Evolutionary conservation across 306 rosid genomes (phyloP), one percentile per base, ranked within the genome.

Genomic region (Benincasa hispida): DNA sequence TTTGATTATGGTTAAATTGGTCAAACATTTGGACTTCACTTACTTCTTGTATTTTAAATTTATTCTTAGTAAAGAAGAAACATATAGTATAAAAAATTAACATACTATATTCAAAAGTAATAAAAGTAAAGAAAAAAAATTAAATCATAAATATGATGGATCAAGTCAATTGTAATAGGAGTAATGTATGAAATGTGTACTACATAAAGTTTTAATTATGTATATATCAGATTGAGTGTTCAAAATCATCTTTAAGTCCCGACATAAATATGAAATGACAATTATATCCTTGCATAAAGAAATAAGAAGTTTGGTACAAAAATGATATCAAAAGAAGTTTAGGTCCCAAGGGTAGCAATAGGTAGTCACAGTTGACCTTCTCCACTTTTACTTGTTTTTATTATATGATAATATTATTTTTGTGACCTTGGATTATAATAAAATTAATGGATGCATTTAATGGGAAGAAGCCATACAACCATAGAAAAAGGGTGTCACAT

Each of bases 401-500:
- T 45, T 50, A 14, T 2, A 22, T 62, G 42, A 32, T 41, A 11
- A 58, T 77, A 70, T 68, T 37, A 66, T 51, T 55, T 39, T 11
- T 39, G 13, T 76, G 45, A 63, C 50, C 21, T 42, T 69, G n/a
- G 74, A 2, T 69, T 69, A 13, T 69, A 41, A 22, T 69, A 42
- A 42, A 69, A 41, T 22, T 69, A 69, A 69, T 63, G 48, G 10
- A 10, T 30, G 45, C 72, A 63, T 63, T 63, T 32, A 63, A 32
- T 69, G 21, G 50, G 51, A 39, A 39, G 30, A 73, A 70, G 82
- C 75, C 74, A 61, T 78, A 28, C 19, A n/a, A 69, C 25, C 41
- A 75, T 42, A 53, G 79, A 59, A 35, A n/a, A 65, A 19, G 8
- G 27, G 68, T 77, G 59, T 76, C 3, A 11, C 48, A 45, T 50